These are phyloP conservation scores for Pythium chondricola DNA, from an alignment of 352 stramenopile species.

Conservation along the genomic window DNA sequence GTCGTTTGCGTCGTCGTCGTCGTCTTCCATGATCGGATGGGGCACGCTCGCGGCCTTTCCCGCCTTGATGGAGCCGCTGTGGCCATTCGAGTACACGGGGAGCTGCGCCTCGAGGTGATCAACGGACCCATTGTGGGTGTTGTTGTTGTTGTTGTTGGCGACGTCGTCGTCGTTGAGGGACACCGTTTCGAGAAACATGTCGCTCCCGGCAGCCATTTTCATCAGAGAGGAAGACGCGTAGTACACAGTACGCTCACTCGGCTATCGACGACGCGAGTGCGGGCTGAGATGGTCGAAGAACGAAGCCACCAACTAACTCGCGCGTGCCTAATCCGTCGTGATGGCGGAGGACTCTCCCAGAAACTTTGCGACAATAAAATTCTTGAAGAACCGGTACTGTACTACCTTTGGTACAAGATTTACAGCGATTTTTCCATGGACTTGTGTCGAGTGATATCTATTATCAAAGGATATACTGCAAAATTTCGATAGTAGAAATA, in stretches of 20 bases:
- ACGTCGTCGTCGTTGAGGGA: conserved; percentile 61
- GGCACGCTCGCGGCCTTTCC: conserved; percentile 6
- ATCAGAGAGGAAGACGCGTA: conserved; percentile 2
- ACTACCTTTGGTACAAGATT: no score
- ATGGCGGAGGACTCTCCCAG: background rate
- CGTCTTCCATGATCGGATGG: conserved; percentile 20
- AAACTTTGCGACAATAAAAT: conserved; percentile 4
- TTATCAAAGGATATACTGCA: no score
- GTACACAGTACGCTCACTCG: background rate
- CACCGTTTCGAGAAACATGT: conserved; percentile 66
- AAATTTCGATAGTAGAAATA: no score
- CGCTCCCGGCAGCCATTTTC: conserved; percentile 27
- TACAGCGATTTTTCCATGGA: no score
- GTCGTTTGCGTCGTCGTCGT: conserved; percentile 18
- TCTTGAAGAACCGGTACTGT: no score
- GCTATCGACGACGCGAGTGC: no score
- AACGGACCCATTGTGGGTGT: conserved; percentile 3
- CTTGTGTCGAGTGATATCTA: no score
- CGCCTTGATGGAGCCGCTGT: conserved; percentile 15
- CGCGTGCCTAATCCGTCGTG: no score
- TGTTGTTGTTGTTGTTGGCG: background rate
- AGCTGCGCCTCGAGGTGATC: conserved; percentile 49
- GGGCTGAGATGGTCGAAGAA: no score
- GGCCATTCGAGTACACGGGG: conserved; percentile 12
- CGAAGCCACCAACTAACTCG: no score